Percentiles rank a stretch among this genome's conserved stretches.
Evolutionary conservation across 2,329 filamentous ascomycete species (phyloP).

Genomic region (Colletotrichum spaethianum): DNA sequence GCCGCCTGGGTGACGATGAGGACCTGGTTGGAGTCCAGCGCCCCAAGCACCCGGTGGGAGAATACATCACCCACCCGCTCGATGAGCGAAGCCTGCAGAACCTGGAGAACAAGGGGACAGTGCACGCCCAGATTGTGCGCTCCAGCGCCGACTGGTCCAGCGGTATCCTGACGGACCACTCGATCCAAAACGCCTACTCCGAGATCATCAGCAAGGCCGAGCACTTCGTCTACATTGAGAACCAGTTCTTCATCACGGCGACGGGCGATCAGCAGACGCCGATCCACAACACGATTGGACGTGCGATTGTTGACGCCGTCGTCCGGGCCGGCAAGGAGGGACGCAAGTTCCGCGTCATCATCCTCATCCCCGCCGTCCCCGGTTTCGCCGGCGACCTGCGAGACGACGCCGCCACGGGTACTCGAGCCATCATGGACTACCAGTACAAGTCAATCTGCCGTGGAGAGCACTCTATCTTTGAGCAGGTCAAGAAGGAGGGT

Average conservation of each 20-base stretch:
- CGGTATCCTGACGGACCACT: conserved; percentile 87
- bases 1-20: conserved; percentile 82
- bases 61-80: conserved; percentile 86
- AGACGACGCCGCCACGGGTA: conserved; percentile 86
- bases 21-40: conserved; percentile 90
- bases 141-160: conserved; percentile 95
- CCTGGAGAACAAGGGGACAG: conserved; percentile 76
- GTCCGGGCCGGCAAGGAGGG: conserved; percentile 85
- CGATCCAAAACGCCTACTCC: conserved; percentile 88
- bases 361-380: conserved; percentile 91
- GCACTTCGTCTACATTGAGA: conserved; percentile 97
- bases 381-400: conserved; percentile 94
- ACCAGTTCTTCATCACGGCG: conserved; percentile 98
- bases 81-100: conserved; percentile 77
- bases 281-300: conserved; percentile 89
- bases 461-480: conserved; percentile 92
- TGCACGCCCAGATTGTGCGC: conserved; percentile 88
- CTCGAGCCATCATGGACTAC: conserved; percentile 97
- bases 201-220: conserved; percentile 89
- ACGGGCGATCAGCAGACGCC: conserved; percentile 90
- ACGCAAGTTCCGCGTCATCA: conserved; percentile 91
- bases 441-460: conserved; percentile 97
- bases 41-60: conserved; percentile 89
- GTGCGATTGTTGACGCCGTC: conserved; percentile 91
- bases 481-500: conserved; percentile 78